Evolutionary conservation across 2,329 filamentous ascomycete genomes (phyloP).

Genomic region (Didymella glomerata): DNA sequence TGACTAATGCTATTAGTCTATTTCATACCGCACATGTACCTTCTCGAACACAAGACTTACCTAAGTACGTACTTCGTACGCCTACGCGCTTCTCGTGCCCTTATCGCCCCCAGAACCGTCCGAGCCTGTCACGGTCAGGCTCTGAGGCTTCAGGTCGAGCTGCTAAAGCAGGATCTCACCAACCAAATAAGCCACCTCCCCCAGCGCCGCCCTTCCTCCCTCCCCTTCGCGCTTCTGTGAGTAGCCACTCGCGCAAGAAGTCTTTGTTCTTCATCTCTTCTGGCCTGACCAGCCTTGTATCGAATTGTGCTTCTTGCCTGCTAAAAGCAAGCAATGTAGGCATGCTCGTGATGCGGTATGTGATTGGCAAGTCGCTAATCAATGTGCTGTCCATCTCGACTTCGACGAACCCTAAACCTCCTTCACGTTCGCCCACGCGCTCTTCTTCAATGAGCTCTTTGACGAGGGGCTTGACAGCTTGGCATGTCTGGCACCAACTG

Average conservation of each 20-base stretch:
- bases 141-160: not conserved
- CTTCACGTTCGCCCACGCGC: constrained; percentile 55
- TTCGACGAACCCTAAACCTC: constrained; percentile 58
- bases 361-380: constrained; percentile 53
- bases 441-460: constrained; percentile 55
- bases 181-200: constrained; percentile 54
- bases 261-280: constrained; percentile 57
- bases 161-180: constrained; percentile 18
- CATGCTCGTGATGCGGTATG: constrained; percentile 57
- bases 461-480: constrained; percentile 54
- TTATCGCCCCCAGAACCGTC: constrained; percentile 13
- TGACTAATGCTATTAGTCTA: too few relatives aligned
- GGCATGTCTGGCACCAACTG: constrained; percentile 58
- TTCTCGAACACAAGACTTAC: too few relatives aligned
- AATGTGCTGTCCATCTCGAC: constrained; percentile 58
- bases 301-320: constrained; percentile 59
- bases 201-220: constrained; percentile 56
- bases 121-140: constrained; percentile 19
- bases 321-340: constrained; percentile 61
- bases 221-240: constrained; percentile 57
- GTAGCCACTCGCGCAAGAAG: constrained; percentile 58
- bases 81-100: constrained; percentile 1
- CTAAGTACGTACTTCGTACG: too few relatives aligned
- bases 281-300: constrained; percentile 55
- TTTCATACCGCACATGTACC: too few relatives aligned